Conservation (phyloP, 2,329 filamentous ascomycete genomes). For the Aaosphaeria arxii region DNA sequence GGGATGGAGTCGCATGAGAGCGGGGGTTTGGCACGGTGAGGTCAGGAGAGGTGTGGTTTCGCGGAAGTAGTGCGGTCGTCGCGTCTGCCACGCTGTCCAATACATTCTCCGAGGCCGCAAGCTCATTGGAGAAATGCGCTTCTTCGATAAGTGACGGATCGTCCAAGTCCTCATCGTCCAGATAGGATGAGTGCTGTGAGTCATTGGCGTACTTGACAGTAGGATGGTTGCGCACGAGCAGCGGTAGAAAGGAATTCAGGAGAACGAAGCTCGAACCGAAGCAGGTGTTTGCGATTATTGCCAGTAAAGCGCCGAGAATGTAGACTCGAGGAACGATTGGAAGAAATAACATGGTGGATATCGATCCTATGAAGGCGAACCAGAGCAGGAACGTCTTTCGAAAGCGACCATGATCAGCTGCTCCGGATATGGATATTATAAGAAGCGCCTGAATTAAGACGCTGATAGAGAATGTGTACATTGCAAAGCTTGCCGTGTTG, state of each 20-base stretch:
- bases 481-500: slow-evolving; percentile 94
- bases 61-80: slow-evolving; percentile 37
- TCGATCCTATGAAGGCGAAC: slow-evolving; percentile 81
- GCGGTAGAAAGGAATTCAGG: slow-evolving; percentile 88
- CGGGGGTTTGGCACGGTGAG: slow-evolving; percentile 27
- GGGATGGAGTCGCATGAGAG: slow-evolving; percentile 47
- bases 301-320: slow-evolving; percentile 75
- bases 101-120: slow-evolving; percentile 21
- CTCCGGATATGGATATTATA: slow-evolving; percentile 94
- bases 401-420: slow-evolving; percentile 86
- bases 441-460: slow-evolving; percentile 85
- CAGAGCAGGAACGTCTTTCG: slow-evolving; percentile 80
- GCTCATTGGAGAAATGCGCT: slow-evolving; percentile 24
- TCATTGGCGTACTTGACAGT: slow-evolving; percentile 37
- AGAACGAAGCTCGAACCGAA: slow-evolving; percentile 95
- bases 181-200: slow-evolving; percentile 18
- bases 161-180: slow-evolving; percentile 24
- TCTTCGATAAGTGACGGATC: slow-evolving; percentile 18
- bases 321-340: slow-evolving; percentile 73
- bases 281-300: slow-evolving; percentile 87
- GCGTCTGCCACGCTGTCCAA: slow-evolving; percentile 29
- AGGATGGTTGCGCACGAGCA: slow-evolving; percentile 86
- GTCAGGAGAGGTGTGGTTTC: slow-evolving; percentile 17
- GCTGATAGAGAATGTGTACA: slow-evolving; percentile 96
- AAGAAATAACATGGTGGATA: slow-evolving; percentile 85